Evolutionary conservation across 2,329 filamentous ascomycete species (phyloP), one percentile per base, ranked within the genome.

Genomic region (Ophiostoma montium): DNA sequence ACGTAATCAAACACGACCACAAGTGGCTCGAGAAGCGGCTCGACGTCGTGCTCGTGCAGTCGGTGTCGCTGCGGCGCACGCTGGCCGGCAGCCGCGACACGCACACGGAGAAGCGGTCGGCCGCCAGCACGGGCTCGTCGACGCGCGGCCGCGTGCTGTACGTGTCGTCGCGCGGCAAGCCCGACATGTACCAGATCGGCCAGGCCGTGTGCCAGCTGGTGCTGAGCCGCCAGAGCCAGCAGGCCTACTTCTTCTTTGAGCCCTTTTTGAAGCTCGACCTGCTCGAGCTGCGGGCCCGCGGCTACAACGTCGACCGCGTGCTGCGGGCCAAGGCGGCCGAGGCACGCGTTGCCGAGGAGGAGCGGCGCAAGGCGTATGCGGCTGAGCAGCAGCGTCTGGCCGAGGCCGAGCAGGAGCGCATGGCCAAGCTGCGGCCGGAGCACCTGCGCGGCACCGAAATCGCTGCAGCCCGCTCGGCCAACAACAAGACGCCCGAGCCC

Each of bases 221-320:
- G 35, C 71, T 98, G 44, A 78, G 78, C 47, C 78, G 87, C 19
- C 88, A 90, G 8, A 90, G 86, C 55, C 85, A 94, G 58, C 85
- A 94, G 60, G 88, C 90, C 2, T 87, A 86, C 49, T 75, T 95
- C 50, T 90, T 92, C 48, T 79, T 98, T 50, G 92, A 96, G 65
- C 89, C 87, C 48, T 83, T 98, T 54, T 69, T 98, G 35, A 90
- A 85, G 51, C 80, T 92, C 9, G 86, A 90, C 57, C 71, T 98
- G 21, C 76, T 84, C 43, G 82, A 89, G 47, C 68, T 98, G 36
- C 82, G 86, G 58, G 80, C 81, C 52, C 86, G 92, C 55, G 92
- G 92, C 2, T 96, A 95, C 70, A 96, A 98, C 57, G 92, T 98
- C 35, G 87, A 95, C 60, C 83, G 92, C 46, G 96, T 98, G 54